These are phyloP conservation scores for Syzygium grande DNA, from an alignment of 345 rosid genomes.

Conservation along the genomic window DNA sequence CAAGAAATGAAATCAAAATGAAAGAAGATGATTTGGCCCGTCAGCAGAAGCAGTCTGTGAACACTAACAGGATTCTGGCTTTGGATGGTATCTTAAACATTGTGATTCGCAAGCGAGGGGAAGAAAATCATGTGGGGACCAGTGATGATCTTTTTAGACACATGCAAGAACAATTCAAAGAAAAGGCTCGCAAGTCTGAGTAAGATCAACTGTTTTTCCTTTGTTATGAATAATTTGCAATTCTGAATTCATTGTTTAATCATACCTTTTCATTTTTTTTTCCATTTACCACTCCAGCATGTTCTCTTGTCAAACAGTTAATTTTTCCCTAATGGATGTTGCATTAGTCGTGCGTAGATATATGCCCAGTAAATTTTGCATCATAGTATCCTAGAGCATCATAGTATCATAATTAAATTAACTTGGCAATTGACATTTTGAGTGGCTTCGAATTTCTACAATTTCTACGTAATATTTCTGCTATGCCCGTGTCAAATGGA, in stretches of 20 bases:
- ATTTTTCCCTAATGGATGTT: not conserved
- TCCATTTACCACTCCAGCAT: not conserved
- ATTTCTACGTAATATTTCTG: not conserved
- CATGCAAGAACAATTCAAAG: slow-evolving; percentile 99
- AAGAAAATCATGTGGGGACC: slow-evolving; percentile 69
- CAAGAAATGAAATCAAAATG: slow-evolving; percentile 97
- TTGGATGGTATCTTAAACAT: slow-evolving; percentile 91
- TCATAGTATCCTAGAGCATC: not conserved
- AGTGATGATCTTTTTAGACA: slow-evolving; percentile 96
- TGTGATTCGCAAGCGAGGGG: slow-evolving; percentile 90
- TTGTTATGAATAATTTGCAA: not conserved
- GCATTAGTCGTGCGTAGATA: not conserved
- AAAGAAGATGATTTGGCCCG: slow-evolving; percentile 77
- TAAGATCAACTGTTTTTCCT: slow-evolving; percentile 26
- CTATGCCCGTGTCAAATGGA: not conserved
- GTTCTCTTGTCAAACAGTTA: not conserved
- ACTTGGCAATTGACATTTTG: not conserved
- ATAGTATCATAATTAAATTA: not conserved
- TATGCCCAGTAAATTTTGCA: not conserved
- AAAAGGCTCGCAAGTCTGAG: slow-evolving; percentile 98
- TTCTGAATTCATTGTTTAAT: not conserved
- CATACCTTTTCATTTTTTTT: not conserved
- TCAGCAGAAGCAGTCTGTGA: slow-evolving; percentile 75
- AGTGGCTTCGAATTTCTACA: not conserved
- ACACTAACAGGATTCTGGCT: slow-evolving; percentile 77